phyloP scores from a whole-genome alignment of 306 rosid genomes.

The Corylus avellana region DNA sequence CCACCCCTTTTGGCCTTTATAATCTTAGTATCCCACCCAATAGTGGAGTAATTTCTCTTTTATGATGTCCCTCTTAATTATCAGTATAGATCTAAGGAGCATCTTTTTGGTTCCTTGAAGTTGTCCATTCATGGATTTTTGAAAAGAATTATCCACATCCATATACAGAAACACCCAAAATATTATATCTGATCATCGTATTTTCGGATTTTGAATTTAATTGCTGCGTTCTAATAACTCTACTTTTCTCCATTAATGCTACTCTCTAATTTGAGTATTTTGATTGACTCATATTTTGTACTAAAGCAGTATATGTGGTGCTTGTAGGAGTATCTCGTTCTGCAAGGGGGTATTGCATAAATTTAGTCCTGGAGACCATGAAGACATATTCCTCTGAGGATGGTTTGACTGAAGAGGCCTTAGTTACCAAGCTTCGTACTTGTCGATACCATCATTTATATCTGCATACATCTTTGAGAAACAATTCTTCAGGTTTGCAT shows the following conservation, averaged over 20 bases:
- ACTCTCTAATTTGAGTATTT: constrained; percentile 16
- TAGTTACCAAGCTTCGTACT: constrained; percentile 89
- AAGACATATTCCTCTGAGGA: constrained; percentile 80
- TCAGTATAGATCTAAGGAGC: background rate
- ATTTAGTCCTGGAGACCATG: constrained; percentile 83
- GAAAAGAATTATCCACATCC: too few species aligned
- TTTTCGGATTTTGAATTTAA: background rate
- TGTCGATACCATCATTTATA: constrained; percentile 84
- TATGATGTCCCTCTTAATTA: background rate
- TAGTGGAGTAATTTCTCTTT: background rate
- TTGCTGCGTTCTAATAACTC: background rate
- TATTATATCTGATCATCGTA: background rate
- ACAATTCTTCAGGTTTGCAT: constrained; percentile 67
- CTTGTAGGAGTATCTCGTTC: constrained; percentile 81
- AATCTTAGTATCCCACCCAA: background rate
- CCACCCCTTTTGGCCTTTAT: background rate
- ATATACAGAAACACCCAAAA: too few species aligned
- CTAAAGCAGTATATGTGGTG: constrained; percentile 18
- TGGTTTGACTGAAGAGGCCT: constrained; percentile 95
- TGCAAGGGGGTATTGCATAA: constrained; percentile 92
- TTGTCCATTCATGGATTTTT: too few species aligned
- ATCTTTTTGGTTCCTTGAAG: too few species aligned
- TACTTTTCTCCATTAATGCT: background rate
- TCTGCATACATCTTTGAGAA: constrained; percentile 75
- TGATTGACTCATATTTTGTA: constrained; percentile 15